Evolutionary conservation across 164 flowering plant genomes (phyloP).

Genomic region (Aristolochia fimbriata): DNA sequence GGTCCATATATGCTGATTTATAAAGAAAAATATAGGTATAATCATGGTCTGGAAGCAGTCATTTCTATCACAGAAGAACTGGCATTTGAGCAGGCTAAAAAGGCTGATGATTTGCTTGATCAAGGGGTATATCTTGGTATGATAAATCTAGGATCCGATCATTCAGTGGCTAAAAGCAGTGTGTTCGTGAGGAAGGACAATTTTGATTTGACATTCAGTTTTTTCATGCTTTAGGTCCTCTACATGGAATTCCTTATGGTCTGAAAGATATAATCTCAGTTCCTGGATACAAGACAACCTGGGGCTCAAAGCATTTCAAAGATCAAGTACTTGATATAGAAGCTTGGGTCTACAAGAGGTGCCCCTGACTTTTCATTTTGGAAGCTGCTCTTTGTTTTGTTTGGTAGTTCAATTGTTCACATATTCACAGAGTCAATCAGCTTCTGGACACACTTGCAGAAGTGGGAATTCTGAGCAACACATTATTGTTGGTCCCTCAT

Average conservation of each 20-base stretch:
- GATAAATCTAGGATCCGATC: not conserved
- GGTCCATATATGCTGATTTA: not conserved
- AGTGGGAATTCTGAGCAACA: no score
- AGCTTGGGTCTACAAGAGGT: constrained; percentile 97
- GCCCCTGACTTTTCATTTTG: not conserved
- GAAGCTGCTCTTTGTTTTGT: not conserved
- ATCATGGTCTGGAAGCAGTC: constrained; percentile 63
- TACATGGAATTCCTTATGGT: constrained; percentile 95
- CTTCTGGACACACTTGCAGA: no score
- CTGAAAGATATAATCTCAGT: constrained; percentile 87
- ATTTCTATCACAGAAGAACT: constrained; percentile 71
- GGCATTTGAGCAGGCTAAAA: constrained; percentile 72
- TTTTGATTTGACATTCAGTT: not conserved
- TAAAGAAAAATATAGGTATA: constrained; percentile 30
- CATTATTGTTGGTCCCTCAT: no score
- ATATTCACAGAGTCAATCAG: not conserved
- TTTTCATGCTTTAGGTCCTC: constrained; percentile 52
- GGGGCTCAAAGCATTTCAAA: constrained; percentile 75
- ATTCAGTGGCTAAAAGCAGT: no score
- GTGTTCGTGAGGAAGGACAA: no score
- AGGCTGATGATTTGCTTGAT: constrained; percentile 64
- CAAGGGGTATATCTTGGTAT: constrained; percentile 71
- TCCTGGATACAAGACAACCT: constrained; percentile 70
- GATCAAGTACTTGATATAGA: constrained; percentile 74
- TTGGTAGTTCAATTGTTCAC: not conserved